Percentiles rank a stretch among this genome's conserved stretches.
phyloP scores from a whole-genome alignment of 768 basidiomycete genomes.

The Lactarius evosmus region DNA sequence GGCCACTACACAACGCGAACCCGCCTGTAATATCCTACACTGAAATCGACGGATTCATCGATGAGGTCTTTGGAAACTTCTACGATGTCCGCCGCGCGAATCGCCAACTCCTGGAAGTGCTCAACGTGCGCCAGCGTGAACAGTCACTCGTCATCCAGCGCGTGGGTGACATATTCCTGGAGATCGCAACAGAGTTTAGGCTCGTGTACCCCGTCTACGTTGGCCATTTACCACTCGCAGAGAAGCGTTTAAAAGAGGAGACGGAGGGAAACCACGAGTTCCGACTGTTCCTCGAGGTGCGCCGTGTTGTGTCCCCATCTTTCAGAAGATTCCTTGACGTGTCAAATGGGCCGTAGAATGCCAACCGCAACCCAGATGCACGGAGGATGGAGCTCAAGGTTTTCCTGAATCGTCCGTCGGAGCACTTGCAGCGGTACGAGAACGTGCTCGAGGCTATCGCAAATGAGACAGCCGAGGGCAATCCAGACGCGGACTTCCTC shows the following conservation, averaged over 20 bases:
- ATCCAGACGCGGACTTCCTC: constrained; percentile 80
- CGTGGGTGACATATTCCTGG: constrained; percentile 87
- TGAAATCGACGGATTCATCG: constrained; percentile 77
- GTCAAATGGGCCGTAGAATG: constrained; percentile 32
- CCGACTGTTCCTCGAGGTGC: constrained; percentile 80
- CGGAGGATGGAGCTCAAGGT: constrained; percentile 71
- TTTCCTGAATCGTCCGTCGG: constrained; percentile 73
- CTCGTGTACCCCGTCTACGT: constrained; percentile 83
- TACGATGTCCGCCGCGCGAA: constrained; percentile 84
- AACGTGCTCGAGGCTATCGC: constrained; percentile 82
- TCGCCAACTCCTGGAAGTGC: constrained; percentile 74
- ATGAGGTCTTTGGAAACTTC: constrained; percentile 87
- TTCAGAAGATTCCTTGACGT: not conserved
- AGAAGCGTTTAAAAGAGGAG: constrained; percentile 86
- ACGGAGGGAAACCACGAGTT: constrained; percentile 77
- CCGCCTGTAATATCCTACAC: constrained; percentile 54
- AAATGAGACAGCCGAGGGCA: constrained; percentile 75
- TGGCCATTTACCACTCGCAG: constrained; percentile 79
- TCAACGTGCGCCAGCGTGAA: constrained; percentile 83
- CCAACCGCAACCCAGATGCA: constrained; percentile 51
- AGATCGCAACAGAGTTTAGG: constrained; percentile 84
- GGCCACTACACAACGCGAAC: constrained; percentile 48
- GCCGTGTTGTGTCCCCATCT: constrained; percentile 13
- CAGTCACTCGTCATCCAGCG: constrained; percentile 76
- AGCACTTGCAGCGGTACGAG: constrained; percentile 83